Evolutionary conservation across 169 alveolate genomes (phyloP).

Genomic region (Cryptosporidium canis): DNA sequence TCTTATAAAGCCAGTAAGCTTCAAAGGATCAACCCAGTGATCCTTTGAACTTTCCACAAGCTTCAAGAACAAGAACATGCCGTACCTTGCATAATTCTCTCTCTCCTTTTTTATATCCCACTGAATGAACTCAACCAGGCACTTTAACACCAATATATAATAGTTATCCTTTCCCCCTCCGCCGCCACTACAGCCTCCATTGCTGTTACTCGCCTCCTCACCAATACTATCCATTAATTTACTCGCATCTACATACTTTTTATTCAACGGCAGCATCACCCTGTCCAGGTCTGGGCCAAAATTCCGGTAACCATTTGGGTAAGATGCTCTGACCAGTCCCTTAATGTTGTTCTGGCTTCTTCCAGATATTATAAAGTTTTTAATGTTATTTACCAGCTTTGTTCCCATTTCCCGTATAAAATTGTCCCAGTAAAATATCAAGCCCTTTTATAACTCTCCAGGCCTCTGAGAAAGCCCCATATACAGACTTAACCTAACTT

Average conservation of each 20-base stretch:
- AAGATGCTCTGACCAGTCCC: slow-evolving; percentile 14
- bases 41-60: slow-evolving; percentile 9
- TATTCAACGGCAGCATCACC: slow-evolving; percentile 65
- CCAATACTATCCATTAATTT: slow-evolving; percentile 34
- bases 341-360: slow-evolving; percentile 9
- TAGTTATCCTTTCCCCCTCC: slow-evolving; percentile 9
- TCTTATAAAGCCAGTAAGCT: slow-evolving; percentile 8
- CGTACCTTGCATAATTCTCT: slow-evolving; percentile 52
- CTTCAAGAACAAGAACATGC: slow-evolving; percentile 49
- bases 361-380: slow-evolving; percentile 28
- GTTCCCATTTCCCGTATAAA: slow-evolving; percentile 12
- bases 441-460: not conserved
- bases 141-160: slow-evolving; percentile 13
- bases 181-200: not conserved
- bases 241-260: slow-evolving; percentile 64
- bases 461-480: not conserved
- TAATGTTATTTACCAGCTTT: slow-evolving; percentile 37
- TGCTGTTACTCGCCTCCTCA: not conserved
- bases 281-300: slow-evolving; percentile 66
- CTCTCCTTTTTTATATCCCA: slow-evolving; percentile 72
- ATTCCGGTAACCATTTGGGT: slow-evolving; percentile 70
- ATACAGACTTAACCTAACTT: not conserved
- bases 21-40: slow-evolving; percentile 9
- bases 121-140: slow-evolving; percentile 26
- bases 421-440: not conserved